Evolutionary conservation across 495 filamentous ascomycete species (phyloP).

Genomic region (Symbiotaphrina buchneri): DNA sequence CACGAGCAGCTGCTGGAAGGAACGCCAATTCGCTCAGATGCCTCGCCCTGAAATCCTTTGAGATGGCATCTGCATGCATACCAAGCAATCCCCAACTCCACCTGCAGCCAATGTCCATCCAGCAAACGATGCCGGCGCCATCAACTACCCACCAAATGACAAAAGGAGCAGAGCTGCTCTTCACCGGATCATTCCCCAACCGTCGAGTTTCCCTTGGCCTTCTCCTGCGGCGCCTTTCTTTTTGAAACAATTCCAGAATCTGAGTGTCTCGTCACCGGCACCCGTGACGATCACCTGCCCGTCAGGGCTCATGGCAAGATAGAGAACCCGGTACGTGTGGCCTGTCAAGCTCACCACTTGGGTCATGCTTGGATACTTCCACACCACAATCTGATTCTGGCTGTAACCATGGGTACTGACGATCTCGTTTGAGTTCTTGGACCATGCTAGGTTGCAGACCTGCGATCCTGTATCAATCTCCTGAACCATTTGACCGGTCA

Average conservation of each 20-base stretch:
- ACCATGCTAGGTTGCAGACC: slow-evolving; percentile 93
- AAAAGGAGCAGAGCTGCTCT: too few relatives aligned
- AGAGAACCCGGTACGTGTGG: slow-evolving; percentile 88
- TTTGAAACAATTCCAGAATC: slow-evolving; percentile 88
- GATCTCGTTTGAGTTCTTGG: slow-evolving; percentile 86
- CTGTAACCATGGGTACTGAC: slow-evolving; percentile 95
- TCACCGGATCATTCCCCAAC: slow-evolving; percentile 54
- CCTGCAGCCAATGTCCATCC: too few relatives aligned
- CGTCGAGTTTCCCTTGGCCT: slow-evolving; percentile 32
- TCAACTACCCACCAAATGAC: not conserved
- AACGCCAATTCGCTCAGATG: too few relatives aligned
- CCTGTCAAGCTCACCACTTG: slow-evolving; percentile 88
- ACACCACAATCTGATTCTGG: slow-evolving; percentile 95
- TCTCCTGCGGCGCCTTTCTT: slow-evolving; percentile 22
- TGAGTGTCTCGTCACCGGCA: slow-evolving; percentile 83
- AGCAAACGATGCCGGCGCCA: too few relatives aligned
- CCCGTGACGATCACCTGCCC: slow-evolving; percentile 86
- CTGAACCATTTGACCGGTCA: slow-evolving; percentile 50
- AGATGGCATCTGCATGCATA: too few relatives aligned
- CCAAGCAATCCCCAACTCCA: too few relatives aligned
- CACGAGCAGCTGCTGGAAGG: too few relatives aligned
- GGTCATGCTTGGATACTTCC: slow-evolving; percentile 96
- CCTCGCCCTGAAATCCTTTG: too few relatives aligned
- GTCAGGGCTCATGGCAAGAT: slow-evolving; percentile 92
- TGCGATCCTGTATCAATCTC: slow-evolving; percentile 91